Evolutionary conservation across 2,329 filamentous ascomycete genomes (phyloP).

Genomic region (Verticillium longisporum): DNA sequence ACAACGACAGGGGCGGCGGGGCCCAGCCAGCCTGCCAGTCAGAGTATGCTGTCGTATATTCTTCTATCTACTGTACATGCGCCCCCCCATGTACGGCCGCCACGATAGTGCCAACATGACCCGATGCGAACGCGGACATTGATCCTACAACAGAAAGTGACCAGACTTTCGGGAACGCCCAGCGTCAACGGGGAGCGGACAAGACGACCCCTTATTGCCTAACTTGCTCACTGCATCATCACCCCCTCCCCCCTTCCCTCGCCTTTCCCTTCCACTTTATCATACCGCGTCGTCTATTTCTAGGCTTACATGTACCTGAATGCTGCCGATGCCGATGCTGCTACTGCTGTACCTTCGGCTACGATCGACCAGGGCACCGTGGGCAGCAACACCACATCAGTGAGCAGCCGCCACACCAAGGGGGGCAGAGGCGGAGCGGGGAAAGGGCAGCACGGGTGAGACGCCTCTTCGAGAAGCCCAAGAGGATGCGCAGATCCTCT

Average conservation of each 20-base stretch:
- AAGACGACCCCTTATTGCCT: neutral
- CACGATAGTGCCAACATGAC: neutral
- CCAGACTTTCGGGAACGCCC: neutral
- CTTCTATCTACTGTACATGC: neutral
- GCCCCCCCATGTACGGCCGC: neutral
- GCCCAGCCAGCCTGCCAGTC: neutral
- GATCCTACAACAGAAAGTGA: neutral
- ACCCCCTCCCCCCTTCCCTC: neutral
- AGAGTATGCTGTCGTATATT: too few species aligned
- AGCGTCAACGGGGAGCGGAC: neutral
- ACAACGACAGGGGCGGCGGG: neutral
- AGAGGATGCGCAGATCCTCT: neutral
- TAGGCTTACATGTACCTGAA: neutral
- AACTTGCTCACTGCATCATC: neutral
- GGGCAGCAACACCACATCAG: neutral
- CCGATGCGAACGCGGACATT: conserved; percentile 1
- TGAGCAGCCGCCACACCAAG: neutral
- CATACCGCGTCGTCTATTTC: neutral
- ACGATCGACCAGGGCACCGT: neutral
- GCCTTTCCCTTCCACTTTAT: too few species aligned
- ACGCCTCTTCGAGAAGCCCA: neutral
- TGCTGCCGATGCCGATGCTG: neutral
- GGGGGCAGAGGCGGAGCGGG: too few species aligned
- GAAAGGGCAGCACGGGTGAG: neutral
- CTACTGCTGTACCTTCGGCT: neutral